Conservation (phyloP, 441 rosid genomes). For the California macrophylla region DNA sequence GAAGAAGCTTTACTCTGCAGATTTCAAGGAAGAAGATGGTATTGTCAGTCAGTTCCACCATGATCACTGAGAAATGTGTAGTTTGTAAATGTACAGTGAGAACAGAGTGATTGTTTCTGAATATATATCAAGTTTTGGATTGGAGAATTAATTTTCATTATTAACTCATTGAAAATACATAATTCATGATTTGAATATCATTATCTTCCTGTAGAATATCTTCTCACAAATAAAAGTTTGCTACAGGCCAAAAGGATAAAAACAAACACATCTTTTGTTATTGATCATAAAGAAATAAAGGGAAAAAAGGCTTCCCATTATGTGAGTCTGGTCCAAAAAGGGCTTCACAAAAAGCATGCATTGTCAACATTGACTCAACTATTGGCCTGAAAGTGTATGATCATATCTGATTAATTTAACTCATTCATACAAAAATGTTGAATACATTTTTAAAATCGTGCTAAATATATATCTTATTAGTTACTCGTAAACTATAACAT, state of each 20-base stretch:
- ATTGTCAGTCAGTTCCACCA: background rate
- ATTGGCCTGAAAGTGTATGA: background rate
- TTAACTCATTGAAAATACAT: background rate
- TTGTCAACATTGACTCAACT: background rate
- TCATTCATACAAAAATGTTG: too few species aligned
- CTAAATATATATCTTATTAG: too few species aligned
- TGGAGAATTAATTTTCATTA: background rate
- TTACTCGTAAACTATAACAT: too few species aligned
- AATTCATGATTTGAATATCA: too few species aligned
- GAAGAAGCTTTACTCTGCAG: background rate
- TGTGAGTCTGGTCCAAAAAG: background rate
- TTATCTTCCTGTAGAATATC: too few species aligned
- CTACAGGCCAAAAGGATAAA: background rate
- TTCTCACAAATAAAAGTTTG: background rate
- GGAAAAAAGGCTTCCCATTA: background rate
- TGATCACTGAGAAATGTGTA: background rate
- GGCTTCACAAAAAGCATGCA: background rate
- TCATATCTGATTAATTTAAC: too few species aligned
- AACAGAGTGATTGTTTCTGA: background rate
- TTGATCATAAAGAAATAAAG: background rate
- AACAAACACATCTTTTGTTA: background rate
- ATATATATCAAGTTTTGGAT: conserved; percentile 5
- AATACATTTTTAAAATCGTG: too few species aligned
- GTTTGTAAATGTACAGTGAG: background rate
- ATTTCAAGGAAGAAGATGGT: background rate